A percentile compares a stretch with the other conserved stretches of the same genome.
phyloP scores from a whole-genome alignment of 2,329 filamentous ascomycete genomes.

The Nigrograna mackinnonii region DNA sequence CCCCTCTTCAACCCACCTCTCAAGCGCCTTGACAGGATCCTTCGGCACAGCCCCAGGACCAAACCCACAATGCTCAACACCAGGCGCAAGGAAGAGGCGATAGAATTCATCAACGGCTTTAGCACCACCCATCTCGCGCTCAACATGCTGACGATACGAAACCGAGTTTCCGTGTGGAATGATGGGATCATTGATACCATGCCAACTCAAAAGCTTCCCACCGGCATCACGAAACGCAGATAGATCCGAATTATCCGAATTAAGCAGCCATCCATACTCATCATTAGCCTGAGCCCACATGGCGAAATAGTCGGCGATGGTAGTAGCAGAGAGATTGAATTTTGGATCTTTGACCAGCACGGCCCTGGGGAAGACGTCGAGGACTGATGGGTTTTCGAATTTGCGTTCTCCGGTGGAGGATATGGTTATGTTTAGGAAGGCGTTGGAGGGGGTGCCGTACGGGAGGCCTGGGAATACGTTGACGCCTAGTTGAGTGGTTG shows the following conservation, averaged over 20 bases:
- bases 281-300: slow-evolving; percentile 11
- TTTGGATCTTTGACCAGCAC: slow-evolving; percentile 6
- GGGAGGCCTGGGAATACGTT: slow-evolving; percentile 4
- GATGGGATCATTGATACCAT: slow-evolving; percentile 20
- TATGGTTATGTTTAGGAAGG: slow-evolving; percentile 5
- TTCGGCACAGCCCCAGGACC: slow-evolving; percentile 23
- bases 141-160: slow-evolving; percentile 14
- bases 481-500: slow-evolving; percentile 5
- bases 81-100: slow-evolving; percentile 35
- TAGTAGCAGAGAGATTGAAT: slow-evolving; percentile 13
- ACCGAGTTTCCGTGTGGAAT: slow-evolving; percentile 14
- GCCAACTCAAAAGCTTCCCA: slow-evolving; percentile 25
- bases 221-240: slow-evolving; percentile 17
- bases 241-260: slow-evolving; percentile 17
- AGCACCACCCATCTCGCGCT: slow-evolving; percentile 13
- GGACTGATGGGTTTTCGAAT: background rate
- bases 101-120: slow-evolving; percentile 24
- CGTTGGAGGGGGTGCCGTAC: background rate
- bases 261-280: slow-evolving; percentile 12
- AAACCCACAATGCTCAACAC: slow-evolving; percentile 27
- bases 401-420: slow-evolving; percentile 3
- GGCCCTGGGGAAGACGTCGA: slow-evolving; percentile 1
- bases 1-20: slow-evolving; percentile 34
- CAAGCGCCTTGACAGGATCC: slow-evolving; percentile 20
- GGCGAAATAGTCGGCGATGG: slow-evolving; percentile 7